Evolutionary conservation across 495 filamentous ascomycete species (phyloP).

Genomic region (Aeminium ludgeri): DNA sequence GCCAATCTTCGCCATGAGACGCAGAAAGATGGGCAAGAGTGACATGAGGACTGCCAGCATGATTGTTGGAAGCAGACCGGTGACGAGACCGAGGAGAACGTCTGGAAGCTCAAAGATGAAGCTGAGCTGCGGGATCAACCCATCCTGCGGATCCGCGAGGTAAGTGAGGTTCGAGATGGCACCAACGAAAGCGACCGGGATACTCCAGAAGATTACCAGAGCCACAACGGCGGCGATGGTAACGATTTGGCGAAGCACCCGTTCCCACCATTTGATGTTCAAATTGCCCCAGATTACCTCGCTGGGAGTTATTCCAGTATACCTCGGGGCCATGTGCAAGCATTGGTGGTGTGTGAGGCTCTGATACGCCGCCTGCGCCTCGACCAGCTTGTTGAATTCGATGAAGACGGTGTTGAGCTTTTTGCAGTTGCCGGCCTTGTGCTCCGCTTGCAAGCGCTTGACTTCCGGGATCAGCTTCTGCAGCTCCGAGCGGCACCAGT

Average conservation of each 20-base stretch:
- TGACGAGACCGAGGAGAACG: conserved; percentile 62
- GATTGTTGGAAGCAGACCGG: conserved; percentile 66
- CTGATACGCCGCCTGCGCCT: conserved; percentile 76
- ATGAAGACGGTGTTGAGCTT: conserved; percentile 67
- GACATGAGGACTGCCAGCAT: conserved; percentile 77
- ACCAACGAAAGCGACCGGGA: conserved; percentile 78
- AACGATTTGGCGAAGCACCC: conserved; percentile 50
- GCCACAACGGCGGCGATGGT: conserved; percentile 55
- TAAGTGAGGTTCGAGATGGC: conserved; percentile 68
- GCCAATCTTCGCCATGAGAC: conserved; percentile 57
- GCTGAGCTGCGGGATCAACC: conserved; percentile 43
- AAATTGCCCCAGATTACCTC: conserved; percentile 87
- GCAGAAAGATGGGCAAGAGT: conserved; percentile 70
- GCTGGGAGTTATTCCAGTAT: conserved; percentile 65
- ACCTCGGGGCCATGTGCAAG: conserved; percentile 82
- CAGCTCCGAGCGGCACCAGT: conserved; percentile 76
- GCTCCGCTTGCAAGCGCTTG: conserved; percentile 55
- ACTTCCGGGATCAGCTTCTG: conserved; percentile 64
- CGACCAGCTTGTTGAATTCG: conserved; percentile 64
- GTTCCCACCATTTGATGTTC: conserved; percentile 76
- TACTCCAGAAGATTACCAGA: conserved; percentile 89
- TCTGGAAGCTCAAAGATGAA: conserved; percentile 57
- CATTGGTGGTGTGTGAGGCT: conserved; percentile 76
- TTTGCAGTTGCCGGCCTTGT: conserved; percentile 50
- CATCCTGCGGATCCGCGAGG: conserved; percentile 35